Evolutionary conservation across 495 filamentous ascomycete species (phyloP).

Genomic region (Articulospora tetracladia): DNA sequence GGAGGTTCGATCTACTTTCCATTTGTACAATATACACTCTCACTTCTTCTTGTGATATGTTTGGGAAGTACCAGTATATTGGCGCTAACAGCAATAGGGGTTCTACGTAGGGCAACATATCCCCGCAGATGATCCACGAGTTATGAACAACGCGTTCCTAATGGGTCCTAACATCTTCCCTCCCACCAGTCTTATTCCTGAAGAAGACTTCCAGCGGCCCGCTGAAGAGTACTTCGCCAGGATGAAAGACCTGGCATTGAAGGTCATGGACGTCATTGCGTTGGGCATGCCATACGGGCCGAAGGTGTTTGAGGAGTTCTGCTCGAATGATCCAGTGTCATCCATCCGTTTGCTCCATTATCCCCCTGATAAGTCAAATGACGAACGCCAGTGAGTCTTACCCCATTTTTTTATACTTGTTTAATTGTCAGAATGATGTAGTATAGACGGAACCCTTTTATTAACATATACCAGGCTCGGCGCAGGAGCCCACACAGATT

Average conservation of each 20-base stretch:
- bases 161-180: slow-evolving; percentile 42
- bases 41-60: not conserved
- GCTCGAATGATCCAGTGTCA: slow-evolving; percentile 28
- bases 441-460: not conserved
- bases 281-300: slow-evolving; percentile 34
- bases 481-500: slow-evolving; percentile 43
- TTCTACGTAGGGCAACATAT: slow-evolving; percentile 43
- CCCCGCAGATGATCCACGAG: slow-evolving; percentile 36
- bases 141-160: slow-evolving; percentile 27
- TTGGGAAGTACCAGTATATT: too few relatives aligned
- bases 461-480: slow-evolving; percentile 11
- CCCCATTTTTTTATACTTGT: not conserved
- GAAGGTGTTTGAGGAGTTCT: slow-evolving; percentile 33
- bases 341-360: slow-evolving; percentile 36
- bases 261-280: slow-evolving; percentile 35
- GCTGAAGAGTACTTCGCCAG: slow-evolving; percentile 29
- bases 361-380: slow-evolving; percentile 35
- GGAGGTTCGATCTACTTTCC: too few relatives aligned
- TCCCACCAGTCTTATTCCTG: slow-evolving; percentile 10
- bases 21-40: slow-evolving; percentile 8
- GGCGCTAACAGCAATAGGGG: slow-evolving; percentile 23
- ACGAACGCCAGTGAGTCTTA: slow-evolving; percentile 12
- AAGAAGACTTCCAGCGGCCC: slow-evolving; percentile 18
- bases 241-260: slow-evolving; percentile 30
- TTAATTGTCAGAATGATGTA: not conserved